Percentiles rank a stretch among this genome's conserved stretches.
phyloP scores from a whole-genome alignment of 352 stramenopile species.

The Globisporangium barbulae region DNA sequence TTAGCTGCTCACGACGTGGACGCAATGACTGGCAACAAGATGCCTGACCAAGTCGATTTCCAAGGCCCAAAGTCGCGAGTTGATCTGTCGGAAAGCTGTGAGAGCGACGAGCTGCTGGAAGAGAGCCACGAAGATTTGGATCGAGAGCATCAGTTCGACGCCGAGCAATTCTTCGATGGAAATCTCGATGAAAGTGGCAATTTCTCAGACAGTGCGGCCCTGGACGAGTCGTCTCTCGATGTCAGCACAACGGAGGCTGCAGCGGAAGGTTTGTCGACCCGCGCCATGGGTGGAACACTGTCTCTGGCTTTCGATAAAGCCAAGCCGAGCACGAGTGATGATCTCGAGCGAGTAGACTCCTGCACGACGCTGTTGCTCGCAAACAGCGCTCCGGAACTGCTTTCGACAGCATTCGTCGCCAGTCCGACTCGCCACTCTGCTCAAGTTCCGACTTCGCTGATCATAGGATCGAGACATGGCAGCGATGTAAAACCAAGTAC shows the following conservation, averaged over 20 bases:
- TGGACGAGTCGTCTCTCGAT: not conserved
- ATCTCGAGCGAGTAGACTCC: not conserved
- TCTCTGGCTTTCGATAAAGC: not conserved
- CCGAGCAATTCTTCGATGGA: slow-evolving; percentile 5
- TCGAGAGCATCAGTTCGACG: slow-evolving; percentile 3
- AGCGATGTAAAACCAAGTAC: not conserved
- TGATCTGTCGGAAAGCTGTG: slow-evolving; percentile 6
- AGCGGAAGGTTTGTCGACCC: not conserved
- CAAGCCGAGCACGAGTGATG: not conserved
- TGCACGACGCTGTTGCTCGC: slow-evolving; percentile 1
- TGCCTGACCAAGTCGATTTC: too few relatives aligned
- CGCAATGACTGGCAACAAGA: not conserved
- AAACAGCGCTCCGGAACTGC: not conserved
- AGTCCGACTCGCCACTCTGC: not conserved
- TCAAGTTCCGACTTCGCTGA: not conserved
- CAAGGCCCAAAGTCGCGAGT: not conserved
- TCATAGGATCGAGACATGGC: not conserved
- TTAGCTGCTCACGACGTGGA: not conserved
- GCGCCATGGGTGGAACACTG: not conserved
- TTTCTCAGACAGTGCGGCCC: not conserved
- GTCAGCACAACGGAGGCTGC: not conserved
- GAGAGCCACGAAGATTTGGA: slow-evolving; percentile 1
- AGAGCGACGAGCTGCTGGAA: slow-evolving; percentile 4
- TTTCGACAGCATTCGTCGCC: slow-evolving; percentile 2
- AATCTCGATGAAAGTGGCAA: not conserved